Conservation (phyloP, 352 stramenopile genomes). For the Phytophthora citrophthora region DNA sequence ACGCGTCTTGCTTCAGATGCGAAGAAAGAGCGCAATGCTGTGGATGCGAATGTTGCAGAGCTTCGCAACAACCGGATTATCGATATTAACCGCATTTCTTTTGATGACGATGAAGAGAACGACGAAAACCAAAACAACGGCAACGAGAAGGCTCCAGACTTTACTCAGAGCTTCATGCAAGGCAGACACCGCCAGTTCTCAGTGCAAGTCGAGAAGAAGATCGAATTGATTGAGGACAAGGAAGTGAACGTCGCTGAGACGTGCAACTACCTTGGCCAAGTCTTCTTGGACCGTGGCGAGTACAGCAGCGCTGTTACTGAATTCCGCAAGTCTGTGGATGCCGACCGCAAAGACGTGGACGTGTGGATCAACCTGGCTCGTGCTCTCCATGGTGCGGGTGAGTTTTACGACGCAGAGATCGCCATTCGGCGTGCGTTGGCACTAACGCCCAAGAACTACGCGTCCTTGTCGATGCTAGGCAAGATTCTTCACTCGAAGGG, state of each 20-base stretch:
- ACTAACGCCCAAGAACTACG: slow-evolving; percentile 63
- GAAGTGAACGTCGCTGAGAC: slow-evolving; percentile 69
- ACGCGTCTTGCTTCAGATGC: slow-evolving; percentile 27
- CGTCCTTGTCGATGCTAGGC: slow-evolving; percentile 72
- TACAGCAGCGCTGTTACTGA: slow-evolving; percentile 61
- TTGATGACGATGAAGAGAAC: slow-evolving; percentile 57
- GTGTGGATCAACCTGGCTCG: slow-evolving; percentile 83
- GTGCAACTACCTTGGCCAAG: slow-evolving; percentile 76
- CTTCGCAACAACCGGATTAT: slow-evolving; percentile 68
- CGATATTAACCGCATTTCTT: slow-evolving; percentile 68
- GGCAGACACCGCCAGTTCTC: slow-evolving; percentile 28
- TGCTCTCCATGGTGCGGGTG: slow-evolving; percentile 56
- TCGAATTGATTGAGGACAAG: slow-evolving; percentile 49
- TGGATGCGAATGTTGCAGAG: slow-evolving; percentile 50
- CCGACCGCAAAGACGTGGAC: slow-evolving; percentile 69
- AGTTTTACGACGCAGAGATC: slow-evolving; percentile 75
- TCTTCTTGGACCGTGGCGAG: slow-evolving; percentile 74
- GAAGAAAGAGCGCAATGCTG: slow-evolving; percentile 46
- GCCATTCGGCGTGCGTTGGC: slow-evolving; percentile 62
- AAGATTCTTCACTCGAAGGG: slow-evolving; percentile 86
- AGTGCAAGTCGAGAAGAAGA: slow-evolving; percentile 40
- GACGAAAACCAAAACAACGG: slow-evolving; percentile 40
- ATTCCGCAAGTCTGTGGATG: slow-evolving; percentile 74
- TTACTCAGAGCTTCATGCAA: slow-evolving; percentile 22
- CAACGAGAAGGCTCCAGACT: slow-evolving; percentile 27